Evolutionary conservation across 1,284 basidiomycete genomes (phyloP).

Genomic region (Schizophyllum commune): DNA sequence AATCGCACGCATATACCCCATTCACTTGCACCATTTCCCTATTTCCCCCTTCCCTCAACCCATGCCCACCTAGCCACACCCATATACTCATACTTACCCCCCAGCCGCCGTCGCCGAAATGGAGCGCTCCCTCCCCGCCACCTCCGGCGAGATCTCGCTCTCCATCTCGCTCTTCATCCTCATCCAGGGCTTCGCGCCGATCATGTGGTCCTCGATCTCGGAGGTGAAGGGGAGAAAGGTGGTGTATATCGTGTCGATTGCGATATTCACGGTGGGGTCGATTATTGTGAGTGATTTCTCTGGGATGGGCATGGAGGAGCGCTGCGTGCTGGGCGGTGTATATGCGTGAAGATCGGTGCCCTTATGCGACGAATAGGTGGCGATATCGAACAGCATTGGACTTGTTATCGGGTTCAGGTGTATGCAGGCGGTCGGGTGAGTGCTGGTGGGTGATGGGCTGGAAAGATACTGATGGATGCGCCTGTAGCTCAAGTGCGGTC

Average conservation of each 20-base stretch:
- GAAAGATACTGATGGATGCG: background rate
- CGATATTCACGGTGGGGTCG: conserved; percentile 58
- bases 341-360: no score
- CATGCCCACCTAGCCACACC: background rate
- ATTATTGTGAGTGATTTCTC: conserved; percentile 51
- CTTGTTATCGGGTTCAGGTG: conserved; percentile 65
- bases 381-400: background rate
- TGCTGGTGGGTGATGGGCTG: no score
- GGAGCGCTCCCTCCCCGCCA: conserved; percentile 56
- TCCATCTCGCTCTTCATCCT: conserved; percentile 75
- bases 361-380: no score
- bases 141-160: conserved; percentile 61
- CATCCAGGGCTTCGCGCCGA: conserved; percentile 62
- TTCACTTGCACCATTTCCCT: no score
- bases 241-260: conserved; percentile 58
- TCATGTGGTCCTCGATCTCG: conserved; percentile 66
- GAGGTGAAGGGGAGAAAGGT: conserved; percentile 78
- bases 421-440: conserved; percentile 59
- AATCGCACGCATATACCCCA: conserved; percentile 1
- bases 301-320: no score
- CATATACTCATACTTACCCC: background rate
- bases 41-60: background rate
- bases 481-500: conserved; percentile 62
- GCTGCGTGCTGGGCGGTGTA: no score
- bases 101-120: conserved; percentile 63